Evolutionary conservation across 2,329 filamentous ascomycete species (phyloP).

Genomic region (Venturia nashicola): DNA sequence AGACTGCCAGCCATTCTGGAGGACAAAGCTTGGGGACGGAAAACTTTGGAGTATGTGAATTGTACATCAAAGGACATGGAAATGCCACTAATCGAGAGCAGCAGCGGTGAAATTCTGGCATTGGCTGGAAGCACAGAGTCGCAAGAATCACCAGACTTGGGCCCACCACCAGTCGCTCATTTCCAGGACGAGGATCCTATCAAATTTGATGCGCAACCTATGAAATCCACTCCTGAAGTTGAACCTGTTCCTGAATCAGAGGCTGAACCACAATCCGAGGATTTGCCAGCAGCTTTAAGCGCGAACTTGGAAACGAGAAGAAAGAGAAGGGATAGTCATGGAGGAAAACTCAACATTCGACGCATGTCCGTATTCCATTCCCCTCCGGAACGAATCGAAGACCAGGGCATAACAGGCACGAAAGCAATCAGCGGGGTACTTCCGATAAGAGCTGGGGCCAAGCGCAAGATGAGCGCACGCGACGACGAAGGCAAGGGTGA

Average conservation of each 20-base stretch:
- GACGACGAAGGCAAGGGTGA: slow-evolving; percentile 31
- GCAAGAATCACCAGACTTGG: slow-evolving; percentile 59
- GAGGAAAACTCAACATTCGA: slow-evolving; percentile 28
- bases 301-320: slow-evolving; percentile 40
- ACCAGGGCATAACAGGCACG: slow-evolving; percentile 17
- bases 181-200: slow-evolving; percentile 35
- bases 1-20: slow-evolving; percentile 58
- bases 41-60: slow-evolving; percentile 51
- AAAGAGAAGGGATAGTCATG: slow-evolving; percentile 39
- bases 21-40: slow-evolving; percentile 53
- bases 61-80: slow-evolving; percentile 10
- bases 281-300: slow-evolving; percentile 24
- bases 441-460: slow-evolving; percentile 36
- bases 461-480: slow-evolving; percentile 44
- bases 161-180: slow-evolving; percentile 41
- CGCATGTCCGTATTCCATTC: slow-evolving; percentile 32
- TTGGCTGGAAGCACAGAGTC: slow-evolving; percentile 45
- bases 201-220: slow-evolving; percentile 27
- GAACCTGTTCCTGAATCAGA: slow-evolving; percentile 14
- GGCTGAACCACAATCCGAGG: slow-evolving; percentile 22
- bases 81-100: slow-evolving; percentile 1
- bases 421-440: slow-evolving; percentile 13
- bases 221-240: slow-evolving; percentile 10
- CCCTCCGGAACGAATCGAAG: slow-evolving; percentile 23
- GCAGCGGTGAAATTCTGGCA: slow-evolving; percentile 34